Evolutionary conservation across 2,329 filamentous ascomycete genomes (phyloP), one percentile per base, ranked within the genome.

Genomic region (Aureobasidium sp.): DNA sequence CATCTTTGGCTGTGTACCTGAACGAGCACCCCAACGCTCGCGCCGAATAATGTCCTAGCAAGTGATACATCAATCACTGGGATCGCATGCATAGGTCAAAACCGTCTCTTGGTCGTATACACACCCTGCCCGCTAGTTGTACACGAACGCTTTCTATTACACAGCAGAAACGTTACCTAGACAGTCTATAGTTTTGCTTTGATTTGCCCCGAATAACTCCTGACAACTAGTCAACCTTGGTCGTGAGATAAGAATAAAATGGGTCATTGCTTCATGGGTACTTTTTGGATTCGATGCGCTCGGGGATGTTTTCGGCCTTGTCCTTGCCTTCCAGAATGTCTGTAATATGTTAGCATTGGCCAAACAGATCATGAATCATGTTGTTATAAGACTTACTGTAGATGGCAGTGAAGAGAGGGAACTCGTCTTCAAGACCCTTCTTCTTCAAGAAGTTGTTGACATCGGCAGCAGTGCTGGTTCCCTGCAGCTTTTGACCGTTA

Each of bases 401-500:
- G 55, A 97, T 92, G 1, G 91, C 90, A 9, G 91, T 97, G 73
- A 99, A 95, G 6, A 99, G 79, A 21, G 94, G 94, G 73, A 96
- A 99, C 57, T 96, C 88, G 36, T 84, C 79, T 76, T 95, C 91
- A 66, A 87, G 77, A 0, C 88, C 89, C 66, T 89, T 83, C 54
- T 85, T 84, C 78, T 88, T 90, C 70, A 99, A 76, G 76, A 97
- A 97, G 54, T 82, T 86, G 77, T 96, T 90, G 45, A 99, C 92
- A 74, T 99, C 94, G 65, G 87, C 84, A 9, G 94, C 92, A 3
- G 94, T 99, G 68, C 87, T 87, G 0, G 91, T 97, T 41, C 94
- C 94, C 78, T 99, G 94, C 63, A 99, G 80, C 79, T 95, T 96
- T 81, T 99, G 94, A 13, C 94, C 94, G 72, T 99, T 97, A 65